Conservation (phyloP, 2,329 filamentous ascomycete species). For the Alternaria novae-zelandiae region DNA sequence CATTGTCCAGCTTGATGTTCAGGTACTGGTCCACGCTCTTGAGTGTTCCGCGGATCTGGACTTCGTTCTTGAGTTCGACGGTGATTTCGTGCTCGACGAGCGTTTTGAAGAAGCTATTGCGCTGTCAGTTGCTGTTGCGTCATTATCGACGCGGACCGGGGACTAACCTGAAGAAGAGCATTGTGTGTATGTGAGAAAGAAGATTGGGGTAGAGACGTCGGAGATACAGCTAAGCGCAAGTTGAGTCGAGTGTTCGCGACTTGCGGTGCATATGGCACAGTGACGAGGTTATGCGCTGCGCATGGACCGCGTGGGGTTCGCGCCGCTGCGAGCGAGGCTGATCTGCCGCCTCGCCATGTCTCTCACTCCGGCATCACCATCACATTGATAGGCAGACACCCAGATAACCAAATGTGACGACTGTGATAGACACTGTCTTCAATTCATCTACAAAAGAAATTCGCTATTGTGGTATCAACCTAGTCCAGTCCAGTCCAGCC, state of each 20-base stretch:
- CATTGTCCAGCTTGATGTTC: slow-evolving; percentile 98
- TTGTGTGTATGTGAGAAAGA: slow-evolving; percentile 20
- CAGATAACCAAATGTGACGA: not conserved
- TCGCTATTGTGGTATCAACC: slow-evolving; percentile 40
- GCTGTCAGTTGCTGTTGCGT: not conserved
- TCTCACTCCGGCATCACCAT: not conserved
- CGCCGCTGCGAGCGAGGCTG: slow-evolving; percentile 15
- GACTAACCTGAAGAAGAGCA: slow-evolving; percentile 62
- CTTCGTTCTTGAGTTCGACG: slow-evolving; percentile 99
- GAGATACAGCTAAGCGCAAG: not conserved
- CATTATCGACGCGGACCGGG: not conserved
- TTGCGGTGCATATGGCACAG: not conserved
- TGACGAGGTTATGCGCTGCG: slow-evolving; percentile 14
- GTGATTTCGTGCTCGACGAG: slow-evolving; percentile 97
- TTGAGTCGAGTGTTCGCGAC: slow-evolving; percentile 6
- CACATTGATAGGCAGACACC: not conserved
- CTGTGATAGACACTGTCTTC: slow-evolving; percentile 16
- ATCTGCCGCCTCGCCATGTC: slow-evolving; percentile 26
- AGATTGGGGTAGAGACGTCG: not conserved
- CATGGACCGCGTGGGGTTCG: slow-evolving; percentile 31
- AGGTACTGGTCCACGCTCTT: slow-evolving; percentile 99
- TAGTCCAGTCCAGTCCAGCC: slow-evolving; percentile 12
- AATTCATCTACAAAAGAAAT: slow-evolving; percentile 33
- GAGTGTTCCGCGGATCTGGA: slow-evolving; percentile 91
- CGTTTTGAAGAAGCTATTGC: slow-evolving; percentile 87